Evolutionary conservation across 1,284 basidiomycete genomes (phyloP).

Genomic region (Ustilago trichophora): DNA sequence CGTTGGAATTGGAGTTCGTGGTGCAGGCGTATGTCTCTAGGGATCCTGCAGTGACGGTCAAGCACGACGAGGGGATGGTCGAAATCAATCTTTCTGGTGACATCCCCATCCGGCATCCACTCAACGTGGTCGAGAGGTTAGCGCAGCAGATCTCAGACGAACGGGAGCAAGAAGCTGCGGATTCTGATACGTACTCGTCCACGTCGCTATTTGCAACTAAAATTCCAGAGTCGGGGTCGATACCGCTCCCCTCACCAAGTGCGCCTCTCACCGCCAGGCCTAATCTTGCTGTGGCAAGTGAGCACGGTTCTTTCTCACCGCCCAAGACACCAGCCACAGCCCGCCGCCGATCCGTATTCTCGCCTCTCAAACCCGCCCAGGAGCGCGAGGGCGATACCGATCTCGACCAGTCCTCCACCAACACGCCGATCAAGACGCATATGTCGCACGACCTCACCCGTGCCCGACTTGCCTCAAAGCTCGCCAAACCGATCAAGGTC

Average conservation of each 20-base stretch:
- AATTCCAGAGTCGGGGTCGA: slow-evolving; percentile 22
- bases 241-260: slow-evolving; percentile 34
- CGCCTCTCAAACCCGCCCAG: slow-evolving; percentile 38
- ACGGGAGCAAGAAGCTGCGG: not conserved
- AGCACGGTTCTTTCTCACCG: slow-evolving; percentile 6
- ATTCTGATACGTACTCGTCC: not conserved
- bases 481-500: slow-evolving; percentile 41
- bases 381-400: slow-evolving; percentile 41
- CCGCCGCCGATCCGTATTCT: slow-evolving; percentile 36
- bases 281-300: not conserved
- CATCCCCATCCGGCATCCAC: slow-evolving; percentile 38
- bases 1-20: slow-evolving; percentile 42
- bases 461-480: slow-evolving; percentile 17
- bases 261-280: slow-evolving; percentile 17
- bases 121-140: slow-evolving; percentile 33
- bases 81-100: slow-evolving; percentile 42
- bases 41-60: slow-evolving; percentile 40
- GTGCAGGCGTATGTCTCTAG: slow-evolving; percentile 34
- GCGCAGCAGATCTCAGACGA: slow-evolving; percentile 26
- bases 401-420: slow-evolving; percentile 24
- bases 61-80: slow-evolving; percentile 33
- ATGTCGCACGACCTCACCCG: slow-evolving; percentile 8
- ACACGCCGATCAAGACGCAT: slow-evolving; percentile 30
- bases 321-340: slow-evolving; percentile 7
- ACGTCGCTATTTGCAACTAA: slow-evolving; percentile 20